A percentile compares a stretch with the other conserved stretches of the same genome.
phyloP scores from a whole-genome alignment of 2,329 filamentous ascomycete genomes.

The Ceratocystis variospora region DNA sequence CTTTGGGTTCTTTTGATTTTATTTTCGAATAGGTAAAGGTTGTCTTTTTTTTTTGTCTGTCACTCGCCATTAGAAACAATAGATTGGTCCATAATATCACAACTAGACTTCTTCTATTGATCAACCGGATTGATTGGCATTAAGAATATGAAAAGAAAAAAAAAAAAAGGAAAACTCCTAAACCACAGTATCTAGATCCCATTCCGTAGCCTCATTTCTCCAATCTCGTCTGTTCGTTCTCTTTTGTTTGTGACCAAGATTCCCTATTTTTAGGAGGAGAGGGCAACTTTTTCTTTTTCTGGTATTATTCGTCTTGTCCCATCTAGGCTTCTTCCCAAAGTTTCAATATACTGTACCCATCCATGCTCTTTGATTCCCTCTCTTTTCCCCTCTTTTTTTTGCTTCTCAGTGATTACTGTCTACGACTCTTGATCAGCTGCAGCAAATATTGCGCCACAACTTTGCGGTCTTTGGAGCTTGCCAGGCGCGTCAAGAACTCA shows the following conservation, averaged over 20 bases:
- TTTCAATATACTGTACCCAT: neutral
- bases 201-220: neutral
- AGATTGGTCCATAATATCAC: no score
- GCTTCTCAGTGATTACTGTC: constrained; percentile 22
- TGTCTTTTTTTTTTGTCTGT: neutral
- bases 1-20: neutral
- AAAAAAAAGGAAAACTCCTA: neutral
- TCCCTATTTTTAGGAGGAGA: neutral
- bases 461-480: constrained; percentile 46
- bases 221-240: neutral
- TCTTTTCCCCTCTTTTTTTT: neutral
- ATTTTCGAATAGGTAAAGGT: neutral
- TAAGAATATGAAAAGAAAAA: neutral
- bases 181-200: constrained; percentile 10
- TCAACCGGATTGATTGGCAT: neutral
- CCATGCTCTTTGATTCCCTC: neutral
- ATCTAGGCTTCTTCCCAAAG: neutral
- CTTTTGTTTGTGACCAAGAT: neutral
- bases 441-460: constrained; percentile 51
- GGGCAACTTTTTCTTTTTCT: neutral
- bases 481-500: constrained; percentile 46
- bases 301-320: neutral
- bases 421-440: constrained; percentile 38
- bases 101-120: neutral
- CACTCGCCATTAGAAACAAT: neutral